Base-by-base conservation (phyloP, 805 yeast species). In the Metschnikowia noctiluminum region DNA sequence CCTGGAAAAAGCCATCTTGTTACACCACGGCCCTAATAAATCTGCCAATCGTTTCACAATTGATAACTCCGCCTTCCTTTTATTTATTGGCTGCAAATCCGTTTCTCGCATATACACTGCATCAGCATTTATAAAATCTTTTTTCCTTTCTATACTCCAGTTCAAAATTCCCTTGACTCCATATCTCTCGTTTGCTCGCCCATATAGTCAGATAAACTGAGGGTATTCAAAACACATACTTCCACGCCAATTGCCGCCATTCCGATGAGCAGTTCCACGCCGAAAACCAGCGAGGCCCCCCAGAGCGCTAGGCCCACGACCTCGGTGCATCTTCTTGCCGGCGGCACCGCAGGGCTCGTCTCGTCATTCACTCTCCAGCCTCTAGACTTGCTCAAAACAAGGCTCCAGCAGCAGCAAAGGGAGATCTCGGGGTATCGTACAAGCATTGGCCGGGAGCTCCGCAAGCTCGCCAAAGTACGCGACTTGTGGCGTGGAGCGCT, bases 401-500 rank as follows among this genome's bases (percentile, higher is more conserved):
- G 98, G 53, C 73, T 89, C 8, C 98, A 89, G 69, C 67, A 73
- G 56, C 76, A 73, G 57, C 75, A 73, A 42, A 62, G 59, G 42
- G 60, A 55, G 40, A 37, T 40, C 16, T 31, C 40, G 2, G 52
- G 54, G 3, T 53, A 59, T 42, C 56, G 63, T 34, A 60, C 75
- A 12, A 63, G 70, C 11, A 56, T 73, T 42, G 27, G 74, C 12
- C 69, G 64, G 46, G 77, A 77, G 41, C 55, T 85, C 9, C 65
- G 67, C 54, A 76, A 71, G 48, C 59, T 73, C 38, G 62, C 70
- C 40, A 64, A 70, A 16, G 48, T 74, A 27, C 64, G 62, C 42
- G 81, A 84, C 44, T 71, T 91, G 36, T 94, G 99, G 99, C 77
- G 96, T 47, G 99, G 99, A 0, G 92, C 96, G 0, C 59, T 90